Conservation (phyloP, 257 asterid genomes). For the Cinchona pubescens region DNA sequence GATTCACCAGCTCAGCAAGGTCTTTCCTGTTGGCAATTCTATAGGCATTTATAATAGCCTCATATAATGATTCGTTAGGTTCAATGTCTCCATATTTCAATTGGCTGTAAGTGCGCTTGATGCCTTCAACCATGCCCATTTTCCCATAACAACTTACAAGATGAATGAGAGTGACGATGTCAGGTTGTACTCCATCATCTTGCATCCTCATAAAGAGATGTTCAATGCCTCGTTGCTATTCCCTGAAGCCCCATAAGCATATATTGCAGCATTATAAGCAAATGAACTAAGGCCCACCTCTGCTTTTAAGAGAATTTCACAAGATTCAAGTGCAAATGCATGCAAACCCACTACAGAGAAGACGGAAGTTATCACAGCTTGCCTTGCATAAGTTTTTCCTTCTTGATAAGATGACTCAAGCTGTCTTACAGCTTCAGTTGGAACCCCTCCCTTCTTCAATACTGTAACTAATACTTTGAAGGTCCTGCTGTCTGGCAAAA, state of each 20-base stretch:
- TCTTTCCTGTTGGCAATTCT: constrained; percentile 56
- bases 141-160: constrained; percentile 79
- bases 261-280: constrained; percentile 77
- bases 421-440: constrained; percentile 57
- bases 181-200: constrained; percentile 78
- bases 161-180: constrained; percentile 59
- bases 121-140: constrained; percentile 89
- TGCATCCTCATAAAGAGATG: constrained; percentile 83
- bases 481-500: constrained; percentile 59
- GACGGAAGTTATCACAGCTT: constrained; percentile 69
- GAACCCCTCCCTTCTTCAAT: constrained; percentile 68
- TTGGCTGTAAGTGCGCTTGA: constrained; percentile 66
- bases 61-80: constrained; percentile 53
- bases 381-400: constrained; percentile 64
- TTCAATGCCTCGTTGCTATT: constrained; percentile 65
- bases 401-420: constrained; percentile 58
- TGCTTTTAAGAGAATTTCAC: constrained; percentile 47
- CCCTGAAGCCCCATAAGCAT: constrained; percentile 63
- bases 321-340: constrained; percentile 64
- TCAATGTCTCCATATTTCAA: constrained; percentile 58
- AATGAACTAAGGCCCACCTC: constrained; percentile 41
- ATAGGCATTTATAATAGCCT: constrained; percentile 69
- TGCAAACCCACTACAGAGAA: constrained; percentile 67
- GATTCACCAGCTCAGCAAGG: constrained; percentile 69
- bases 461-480: constrained; percentile 64